These are phyloP conservation scores for Castanea sativa DNA, from an alignment of 306 rosid genomes.

Conservation along the genomic window DNA sequence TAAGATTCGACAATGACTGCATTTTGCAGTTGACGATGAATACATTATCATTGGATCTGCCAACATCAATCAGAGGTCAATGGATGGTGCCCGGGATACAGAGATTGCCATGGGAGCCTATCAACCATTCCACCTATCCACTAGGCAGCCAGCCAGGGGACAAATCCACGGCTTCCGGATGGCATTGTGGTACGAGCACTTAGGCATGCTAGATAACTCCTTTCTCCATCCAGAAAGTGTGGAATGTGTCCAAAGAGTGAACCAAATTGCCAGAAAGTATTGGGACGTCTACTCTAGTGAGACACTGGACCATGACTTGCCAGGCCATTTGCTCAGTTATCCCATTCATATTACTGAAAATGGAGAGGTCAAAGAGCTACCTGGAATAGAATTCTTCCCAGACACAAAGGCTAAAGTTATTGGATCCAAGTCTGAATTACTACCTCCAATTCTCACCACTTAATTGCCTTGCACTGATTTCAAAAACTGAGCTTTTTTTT, in stretches of 20 bases:
- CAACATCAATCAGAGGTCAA: conserved; percentile 54
- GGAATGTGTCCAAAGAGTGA: conserved; percentile 42
- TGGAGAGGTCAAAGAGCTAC: conserved; percentile 34
- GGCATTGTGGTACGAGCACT: conserved; percentile 57
- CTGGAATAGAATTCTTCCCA: conserved; percentile 35
- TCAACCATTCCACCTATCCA: conserved; percentile 48
- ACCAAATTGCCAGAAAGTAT: conserved; percentile 23
- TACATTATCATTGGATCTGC: conserved; percentile 54
- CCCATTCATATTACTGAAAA: conserved; percentile 29
- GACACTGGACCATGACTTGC: conserved; percentile 27
- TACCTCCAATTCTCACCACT: conserved; percentile 49
- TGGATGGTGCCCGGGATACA: conserved; percentile 51
- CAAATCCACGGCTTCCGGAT: conserved; percentile 53
- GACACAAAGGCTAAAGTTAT: conserved; percentile 42
- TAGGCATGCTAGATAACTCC: conserved; percentile 31
- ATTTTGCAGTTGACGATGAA: conserved; percentile 47
- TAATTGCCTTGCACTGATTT: neutral
- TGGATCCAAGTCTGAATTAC: conserved; percentile 38
- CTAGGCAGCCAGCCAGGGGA: conserved; percentile 34
- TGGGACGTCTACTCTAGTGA: conserved; percentile 37
- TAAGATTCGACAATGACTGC: neutral
- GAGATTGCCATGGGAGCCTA: conserved; percentile 59
- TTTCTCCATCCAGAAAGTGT: conserved; percentile 37
- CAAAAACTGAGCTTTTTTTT: neutral
- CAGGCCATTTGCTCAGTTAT: conserved; percentile 51